Evolutionary conservation across 176 grass and related monocot species (phyloP), one percentile per base, ranked within the genome.

Genomic region (Calamus simplicifolius): DNA sequence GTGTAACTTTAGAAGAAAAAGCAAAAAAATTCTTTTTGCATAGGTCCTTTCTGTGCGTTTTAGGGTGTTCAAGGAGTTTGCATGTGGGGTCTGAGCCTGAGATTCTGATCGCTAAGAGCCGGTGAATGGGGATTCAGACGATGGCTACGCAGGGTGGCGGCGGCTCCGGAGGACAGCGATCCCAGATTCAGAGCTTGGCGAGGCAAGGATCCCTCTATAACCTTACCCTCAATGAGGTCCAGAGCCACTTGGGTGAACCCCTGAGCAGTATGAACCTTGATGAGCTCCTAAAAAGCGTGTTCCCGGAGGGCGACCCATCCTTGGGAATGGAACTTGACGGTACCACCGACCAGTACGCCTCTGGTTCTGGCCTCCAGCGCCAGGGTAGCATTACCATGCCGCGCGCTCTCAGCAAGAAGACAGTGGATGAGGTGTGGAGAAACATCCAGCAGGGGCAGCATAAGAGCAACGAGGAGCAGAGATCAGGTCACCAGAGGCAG

Each of bases 201-300:
- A 75, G 79, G 51, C 87, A 97, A 78, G 93, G 87, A 55, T 97
- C 93, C 56, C 43, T 97, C 53, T 97, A 85, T 63, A 85, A 58
- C 66, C 79, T 92, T 56, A 97, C 93, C 38, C 78, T 97, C 28
- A 86, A 88, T 17, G 84, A 97, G 78, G 93, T 97, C 16, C 78
- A 97, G 73, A 88, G 59, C 68, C 87, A 97, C 63, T 51, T 97
- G 64, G 75, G 78, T 1, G 84, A 92, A 19, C 93, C 93, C 29
- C 70, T 97, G 53, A 72, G 64, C 8, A 97, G 93, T 52, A 91
- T 97, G 93, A 97, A 97, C 78, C 84, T 97, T 38, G 93, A 97
- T 18, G 93, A 97, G 17, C 84, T 97, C 62, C 75, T 97, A 0
- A 91, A 77, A 79, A 80, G 29, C 62, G 80, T 97, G 13, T 85